These are phyloP conservation scores for Parasitella parasitica DNA, from an alignment of 371 early-diverging fungal genomes.

Conservation along the genomic window DNA sequence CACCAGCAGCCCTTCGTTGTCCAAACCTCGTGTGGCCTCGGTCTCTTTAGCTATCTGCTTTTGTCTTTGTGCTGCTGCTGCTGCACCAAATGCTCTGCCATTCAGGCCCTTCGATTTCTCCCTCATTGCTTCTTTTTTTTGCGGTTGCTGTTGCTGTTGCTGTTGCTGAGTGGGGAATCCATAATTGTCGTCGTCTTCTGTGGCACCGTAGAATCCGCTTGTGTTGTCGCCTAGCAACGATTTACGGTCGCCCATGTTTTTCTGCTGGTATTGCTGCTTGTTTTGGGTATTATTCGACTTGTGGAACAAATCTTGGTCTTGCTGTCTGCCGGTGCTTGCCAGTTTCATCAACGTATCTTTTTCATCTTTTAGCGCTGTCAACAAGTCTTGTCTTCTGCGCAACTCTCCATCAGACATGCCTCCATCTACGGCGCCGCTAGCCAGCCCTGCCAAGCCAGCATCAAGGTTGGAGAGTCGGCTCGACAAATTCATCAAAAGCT, in stretches of 20 bases:
- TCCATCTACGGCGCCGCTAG: slow-evolving; percentile 19
- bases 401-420: slow-evolving; percentile 70
- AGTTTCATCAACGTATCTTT: slow-evolving; percentile 61
- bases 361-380: slow-evolving; percentile 72
- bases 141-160: background rate
- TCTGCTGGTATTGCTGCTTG: background rate
- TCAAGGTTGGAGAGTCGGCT: slow-evolving; percentile 59
- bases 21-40: slow-evolving; percentile 71
- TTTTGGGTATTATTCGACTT: slow-evolving; percentile 1
- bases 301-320: slow-evolving; percentile 35
- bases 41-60: slow-evolving; percentile 62
- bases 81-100: slow-evolving; percentile 71
- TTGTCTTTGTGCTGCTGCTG: slow-evolving; percentile 37
- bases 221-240: slow-evolving; percentile 18
- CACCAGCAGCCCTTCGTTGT: slow-evolving; percentile 73
- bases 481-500: slow-evolving; percentile 57
- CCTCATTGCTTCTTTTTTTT: slow-evolving; percentile 3
- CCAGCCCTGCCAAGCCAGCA: slow-evolving; percentile 52
- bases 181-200: slow-evolving; percentile 1
- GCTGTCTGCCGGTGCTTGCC: slow-evolving; percentile 48
- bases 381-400: slow-evolving; percentile 77
- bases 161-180: slow-evolving; percentile 20
- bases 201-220: slow-evolving; percentile 3
- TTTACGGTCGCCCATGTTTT: slow-evolving; percentile 22
- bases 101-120: slow-evolving; percentile 8